phyloP scores from a whole-genome alignment of 2,329 filamentous ascomycete genomes.

The Cercospora brassicicola region DNA sequence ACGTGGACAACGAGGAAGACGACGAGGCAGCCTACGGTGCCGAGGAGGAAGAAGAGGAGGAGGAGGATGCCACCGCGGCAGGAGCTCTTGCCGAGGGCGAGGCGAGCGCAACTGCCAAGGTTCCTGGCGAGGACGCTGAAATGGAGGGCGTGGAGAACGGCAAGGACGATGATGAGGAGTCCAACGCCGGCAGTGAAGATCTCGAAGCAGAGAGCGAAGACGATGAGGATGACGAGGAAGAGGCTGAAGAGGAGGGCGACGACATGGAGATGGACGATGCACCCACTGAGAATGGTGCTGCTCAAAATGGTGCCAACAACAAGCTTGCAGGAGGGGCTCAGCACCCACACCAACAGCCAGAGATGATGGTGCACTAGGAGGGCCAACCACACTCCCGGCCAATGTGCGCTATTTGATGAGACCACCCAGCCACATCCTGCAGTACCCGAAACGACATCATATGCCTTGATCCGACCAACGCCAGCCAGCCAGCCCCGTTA shows the following conservation, averaged over 20 bases:
- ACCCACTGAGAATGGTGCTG: conserved; percentile 18
- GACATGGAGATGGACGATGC: conserved; percentile 38
- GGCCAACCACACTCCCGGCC: background rate
- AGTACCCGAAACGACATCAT: background rate
- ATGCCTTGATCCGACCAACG: background rate
- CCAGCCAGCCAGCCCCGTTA: background rate
- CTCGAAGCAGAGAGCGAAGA: conserved; percentile 49
- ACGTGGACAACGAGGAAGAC: conserved; percentile 82
- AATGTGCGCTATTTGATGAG: background rate
- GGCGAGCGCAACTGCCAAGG: conserved; percentile 16
- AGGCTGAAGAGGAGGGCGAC: conserved; percentile 42
- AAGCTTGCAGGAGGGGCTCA: conserved; percentile 1
- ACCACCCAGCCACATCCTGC: background rate
- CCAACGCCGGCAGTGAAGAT: conserved; percentile 60
- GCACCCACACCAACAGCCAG: conserved; percentile 16
- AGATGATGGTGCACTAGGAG: conserved; percentile 24
- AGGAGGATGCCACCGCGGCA: conserved; percentile 57
- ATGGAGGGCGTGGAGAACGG: conserved; percentile 68
- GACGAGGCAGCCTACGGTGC: conserved; percentile 84
- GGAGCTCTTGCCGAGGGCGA: conserved; percentile 45
- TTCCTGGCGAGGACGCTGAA: conserved; percentile 61
- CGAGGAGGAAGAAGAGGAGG: conserved; percentile 72
- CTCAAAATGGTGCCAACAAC: background rate
- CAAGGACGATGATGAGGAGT: conserved; percentile 66
- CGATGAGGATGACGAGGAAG: conserved; percentile 43